Conservation (phyloP, 257 asterid genomes). For the Gentiana macrophylla region DNA sequence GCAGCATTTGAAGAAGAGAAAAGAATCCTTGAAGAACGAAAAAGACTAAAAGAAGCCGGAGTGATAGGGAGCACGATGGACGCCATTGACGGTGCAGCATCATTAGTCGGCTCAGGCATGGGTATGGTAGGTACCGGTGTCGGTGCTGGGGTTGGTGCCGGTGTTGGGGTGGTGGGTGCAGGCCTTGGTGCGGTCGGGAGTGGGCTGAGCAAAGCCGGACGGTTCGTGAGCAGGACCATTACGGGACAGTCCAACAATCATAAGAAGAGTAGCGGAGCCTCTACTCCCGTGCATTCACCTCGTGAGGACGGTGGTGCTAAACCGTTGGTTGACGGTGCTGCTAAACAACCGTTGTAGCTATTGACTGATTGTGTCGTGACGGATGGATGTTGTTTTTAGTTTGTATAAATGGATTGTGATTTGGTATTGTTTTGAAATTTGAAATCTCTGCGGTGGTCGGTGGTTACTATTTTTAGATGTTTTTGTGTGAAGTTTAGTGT, state of each 20-base stretch:
- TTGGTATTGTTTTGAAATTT: no score
- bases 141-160: conserved; percentile 65
- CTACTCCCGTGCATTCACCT: conserved; percentile 47
- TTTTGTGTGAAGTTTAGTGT: no score
- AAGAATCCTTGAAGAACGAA: conserved; percentile 60
- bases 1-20: conserved; percentile 80
- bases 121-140: conserved; percentile 68
- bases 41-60: conserved; percentile 84
- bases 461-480: no score
- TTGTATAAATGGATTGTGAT: no score
- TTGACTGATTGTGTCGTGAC: no score
- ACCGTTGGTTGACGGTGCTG: conserved; percentile 20
- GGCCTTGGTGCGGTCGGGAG: conserved; percentile 29
- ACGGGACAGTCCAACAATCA: conserved; percentile 42
- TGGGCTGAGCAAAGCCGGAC: conserved; percentile 76
- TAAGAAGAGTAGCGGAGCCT: conserved; percentile 23
- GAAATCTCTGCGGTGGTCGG: no score
- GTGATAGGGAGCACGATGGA: conserved; percentile 90
- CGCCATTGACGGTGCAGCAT: conserved; percentile 73
- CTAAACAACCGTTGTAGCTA: no score
- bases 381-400: no score
- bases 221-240: conserved; percentile 77
- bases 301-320: conserved; percentile 73
- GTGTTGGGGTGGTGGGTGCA: no score
- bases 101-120: conserved; percentile 54